Conservation (phyloP, 257 asterid genomes). For the Solanum paucissectum region DNA sequence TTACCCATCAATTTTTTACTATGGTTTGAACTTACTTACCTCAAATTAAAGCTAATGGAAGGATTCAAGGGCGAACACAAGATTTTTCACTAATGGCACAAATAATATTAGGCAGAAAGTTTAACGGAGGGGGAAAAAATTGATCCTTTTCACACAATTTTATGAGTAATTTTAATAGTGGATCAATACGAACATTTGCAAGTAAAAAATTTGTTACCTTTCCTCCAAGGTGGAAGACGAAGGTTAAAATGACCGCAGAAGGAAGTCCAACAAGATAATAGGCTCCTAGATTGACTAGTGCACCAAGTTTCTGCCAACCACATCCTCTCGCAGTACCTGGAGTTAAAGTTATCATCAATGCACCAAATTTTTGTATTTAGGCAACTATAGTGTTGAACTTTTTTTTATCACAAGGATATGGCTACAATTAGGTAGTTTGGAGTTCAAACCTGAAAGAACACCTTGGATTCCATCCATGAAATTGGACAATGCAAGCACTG, state of each 20-base stretch:
- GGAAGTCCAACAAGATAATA: conserved; percentile 29
- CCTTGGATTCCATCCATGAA: conserved; percentile 20
- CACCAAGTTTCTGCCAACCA: conserved; percentile 25
- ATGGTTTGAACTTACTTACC: not conserved
- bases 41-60: not conserved
- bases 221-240: conserved; percentile 15
- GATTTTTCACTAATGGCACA: not conserved
- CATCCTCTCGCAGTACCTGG: conserved; percentile 21
- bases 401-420: not conserved
- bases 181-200: not conserved
- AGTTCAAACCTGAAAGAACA: conserved; percentile 14
- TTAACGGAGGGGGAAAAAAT: not conserved
- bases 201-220: conserved; percentile 3
- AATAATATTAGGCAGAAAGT: not conserved
- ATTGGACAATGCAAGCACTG: conserved; percentile 25
- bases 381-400: not conserved
- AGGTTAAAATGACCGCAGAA: conserved; percentile 7
- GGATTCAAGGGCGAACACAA: not conserved
- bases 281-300: conserved; percentile 17
- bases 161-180: not conserved
- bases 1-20: not conserved
- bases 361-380: not conserved
- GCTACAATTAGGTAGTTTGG: not conserved
- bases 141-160: no score
- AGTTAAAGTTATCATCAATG: not conserved